These are phyloP conservation scores for Zymoseptoria crescenta DNA, from an alignment of 2,329 filamentous ascomycete species.

Conservation along the genomic window DNA sequence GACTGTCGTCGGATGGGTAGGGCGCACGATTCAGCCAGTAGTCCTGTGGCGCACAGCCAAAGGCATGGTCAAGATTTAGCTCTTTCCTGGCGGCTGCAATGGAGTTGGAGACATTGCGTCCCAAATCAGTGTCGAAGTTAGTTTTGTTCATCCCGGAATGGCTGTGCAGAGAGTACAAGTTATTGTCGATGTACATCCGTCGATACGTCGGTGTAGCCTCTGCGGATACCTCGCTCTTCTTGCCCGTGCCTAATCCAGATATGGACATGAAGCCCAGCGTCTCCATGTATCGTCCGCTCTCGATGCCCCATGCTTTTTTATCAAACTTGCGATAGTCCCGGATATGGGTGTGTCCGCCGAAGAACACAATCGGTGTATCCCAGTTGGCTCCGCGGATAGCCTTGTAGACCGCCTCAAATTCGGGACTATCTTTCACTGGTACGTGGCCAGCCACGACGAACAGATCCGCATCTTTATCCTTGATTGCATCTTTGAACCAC, in stretches of 20 bases:
- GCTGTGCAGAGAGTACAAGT: slow-evolving; percentile 73
- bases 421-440: slow-evolving; percentile 63
- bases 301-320: slow-evolving; percentile 66
- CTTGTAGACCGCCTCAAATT: slow-evolving; percentile 69
- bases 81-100: slow-evolving; percentile 63
- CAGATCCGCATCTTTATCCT: slow-evolving; percentile 70
- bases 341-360: slow-evolving; percentile 85
- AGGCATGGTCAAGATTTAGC: slow-evolving; percentile 63
- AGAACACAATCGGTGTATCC: slow-evolving; percentile 81
- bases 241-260: slow-evolving; percentile 50
- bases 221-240: slow-evolving; percentile 23
- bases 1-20: slow-evolving; percentile 65
- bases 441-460: slow-evolving; percentile 85
- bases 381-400: slow-evolving; percentile 69
- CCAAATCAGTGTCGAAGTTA: slow-evolving; percentile 69
- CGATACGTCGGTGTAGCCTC: slow-evolving; percentile 52
- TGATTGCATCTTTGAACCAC: slow-evolving; percentile 83
- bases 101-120: slow-evolving; percentile 60
- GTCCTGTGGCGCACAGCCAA: slow-evolving; percentile 74
- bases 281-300: slow-evolving; percentile 88
- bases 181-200: slow-evolving; percentile 88
- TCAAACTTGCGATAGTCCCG: slow-evolving; percentile 78
- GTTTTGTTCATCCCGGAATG: slow-evolving; percentile 66
- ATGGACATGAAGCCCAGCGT: slow-evolving; percentile 92
- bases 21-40: slow-evolving; percentile 75